phyloP scores from a whole-genome alignment of 2,329 filamentous ascomycete species.

The Aureobasidium sp. region DNA sequence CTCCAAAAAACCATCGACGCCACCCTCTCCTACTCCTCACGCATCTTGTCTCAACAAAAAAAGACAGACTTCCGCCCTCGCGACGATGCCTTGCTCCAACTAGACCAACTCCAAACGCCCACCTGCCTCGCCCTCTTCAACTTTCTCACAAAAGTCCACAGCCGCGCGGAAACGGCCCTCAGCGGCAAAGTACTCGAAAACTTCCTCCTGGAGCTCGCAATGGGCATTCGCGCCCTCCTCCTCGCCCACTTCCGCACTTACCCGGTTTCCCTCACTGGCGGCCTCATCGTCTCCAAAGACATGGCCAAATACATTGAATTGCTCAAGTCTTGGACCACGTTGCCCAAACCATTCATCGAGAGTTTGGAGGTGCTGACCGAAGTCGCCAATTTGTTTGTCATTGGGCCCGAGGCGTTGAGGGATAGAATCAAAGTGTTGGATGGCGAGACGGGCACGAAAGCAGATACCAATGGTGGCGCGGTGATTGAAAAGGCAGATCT shows the following conservation, averaged over 20 bases:
- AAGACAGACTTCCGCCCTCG: conserved; percentile 87
- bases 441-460: conserved; percentile 8
- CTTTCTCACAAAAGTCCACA: conserved; percentile 63
- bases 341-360: conserved; percentile 43
- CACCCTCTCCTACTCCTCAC: conserved; percentile 67
- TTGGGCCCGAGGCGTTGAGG: conserved; percentile 55
- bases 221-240: conserved; percentile 68
- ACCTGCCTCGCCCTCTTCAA: conserved; percentile 76
- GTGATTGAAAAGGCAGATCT: conserved; percentile 49
- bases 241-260: conserved; percentile 95
- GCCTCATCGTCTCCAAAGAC: conserved; percentile 92
- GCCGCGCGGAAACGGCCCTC: conserved; percentile 59
- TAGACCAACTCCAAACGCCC: conserved; percentile 64
- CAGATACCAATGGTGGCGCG: conserved; percentile 20
- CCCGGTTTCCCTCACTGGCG: conserved; percentile 84
- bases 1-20: conserved; percentile 66
- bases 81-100: conserved; percentile 68
- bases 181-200: conserved; percentile 77
- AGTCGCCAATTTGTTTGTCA: conserved; percentile 92
- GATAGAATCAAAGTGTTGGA: conserved; percentile 43
- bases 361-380: conserved; percentile 80
- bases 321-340: conserved; percentile 66
- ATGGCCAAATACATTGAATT: conserved; percentile 88
- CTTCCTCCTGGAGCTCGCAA: conserved; percentile 76
- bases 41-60: conserved; percentile 68